Evolutionary conservation across 169 alveolate genomes (phyloP), one percentile per base, ranked within the genome.

Genomic region (Plasmodium knowlesi): DNA sequence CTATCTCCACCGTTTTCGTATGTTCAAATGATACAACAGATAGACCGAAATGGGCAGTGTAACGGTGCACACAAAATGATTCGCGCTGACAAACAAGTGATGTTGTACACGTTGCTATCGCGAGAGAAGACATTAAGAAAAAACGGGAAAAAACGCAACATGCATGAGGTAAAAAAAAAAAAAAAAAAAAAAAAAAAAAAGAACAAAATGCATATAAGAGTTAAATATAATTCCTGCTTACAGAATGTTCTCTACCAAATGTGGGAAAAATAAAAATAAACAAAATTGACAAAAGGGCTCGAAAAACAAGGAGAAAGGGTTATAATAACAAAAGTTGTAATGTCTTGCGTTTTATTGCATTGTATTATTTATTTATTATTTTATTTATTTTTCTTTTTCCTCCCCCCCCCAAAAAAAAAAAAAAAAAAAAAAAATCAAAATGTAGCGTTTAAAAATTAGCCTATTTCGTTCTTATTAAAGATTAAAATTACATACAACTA

Each of bases 381-480:
- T n/a, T n/a, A n/a, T n/a, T n/a, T n/a, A n/a, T 78, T 88, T 39
- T 57, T 78, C 78, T 57, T 88, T 78, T 88, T 78, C 43, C 30
- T 25, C 16, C 41, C 54, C 9, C 46, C 5, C 9, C 9, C 3
- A 2, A 3, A 3, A 3, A 34, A 82, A 82, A 74, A 73, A 85
- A 85, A 86, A 50, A 86, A 10, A 86, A 32, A 85, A 54, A 86
- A 74, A 46, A 74, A 74, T 3, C 22, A 86, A 30, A 71, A 46
- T 46, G 57, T 46, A 46, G 57, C 53, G 67, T 30, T 22, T 74
- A 76, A 86, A 73, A 74, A 28, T 84, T 72, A 84, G 84, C 83
- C 19, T 84, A 73, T 43, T 84, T 14, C 92, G 84, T 84, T 84
- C 22, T 84, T 39, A 79, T 79, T 72, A 72, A 84, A 71, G 54